A percentile compares a stretch with the other conserved stretches of the same genome.
These are phyloP conservation scores for Nepenthes alata DNA, from an alignment of 179 eudicot species.

Conservation along the genomic window DNA sequence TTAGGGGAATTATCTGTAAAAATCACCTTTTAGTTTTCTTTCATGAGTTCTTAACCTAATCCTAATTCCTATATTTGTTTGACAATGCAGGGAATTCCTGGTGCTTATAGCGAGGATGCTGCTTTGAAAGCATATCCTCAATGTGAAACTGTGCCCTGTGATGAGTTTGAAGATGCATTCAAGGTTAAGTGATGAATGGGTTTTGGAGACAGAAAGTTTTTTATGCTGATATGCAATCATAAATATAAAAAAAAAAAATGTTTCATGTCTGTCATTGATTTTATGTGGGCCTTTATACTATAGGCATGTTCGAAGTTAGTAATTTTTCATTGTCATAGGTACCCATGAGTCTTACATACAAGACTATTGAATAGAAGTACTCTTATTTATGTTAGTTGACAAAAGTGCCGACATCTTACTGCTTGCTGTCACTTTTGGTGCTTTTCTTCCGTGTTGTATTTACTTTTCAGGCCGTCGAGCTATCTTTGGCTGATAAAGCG, in stretches of 20 bases:
- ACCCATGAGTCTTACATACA: no score
- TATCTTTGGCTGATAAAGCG: conserved; percentile 35
- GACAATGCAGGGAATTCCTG: conserved; percentile 26
- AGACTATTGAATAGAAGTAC: no score
- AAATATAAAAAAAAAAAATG: background rate
- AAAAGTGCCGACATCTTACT: background rate
- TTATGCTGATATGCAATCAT: no score
- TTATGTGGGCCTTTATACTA: background rate
- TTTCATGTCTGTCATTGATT: background rate
- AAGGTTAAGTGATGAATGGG: conserved; percentile 17
- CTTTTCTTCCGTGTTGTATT: background rate
- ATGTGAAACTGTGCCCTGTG: conserved; percentile 34
- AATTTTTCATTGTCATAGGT: no score
- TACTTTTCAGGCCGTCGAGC: conserved; percentile 30
- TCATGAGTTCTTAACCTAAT: background rate
- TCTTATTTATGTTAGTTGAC: background rate
- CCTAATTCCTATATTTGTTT: background rate
- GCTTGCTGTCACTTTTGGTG: background rate
- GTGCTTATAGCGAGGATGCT: conserved; percentile 45
- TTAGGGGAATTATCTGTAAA: background rate
- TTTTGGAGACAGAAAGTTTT: background rate
- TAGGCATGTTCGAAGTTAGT: background rate
- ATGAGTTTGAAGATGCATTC: conserved; percentile 35
- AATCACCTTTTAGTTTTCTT: background rate
- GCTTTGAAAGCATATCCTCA: conserved; percentile 33